These are phyloP conservation scores for Colletotrichum agaves DNA, from an alignment of 2,329 filamentous ascomycete genomes.

Conservation along the genomic window DNA sequence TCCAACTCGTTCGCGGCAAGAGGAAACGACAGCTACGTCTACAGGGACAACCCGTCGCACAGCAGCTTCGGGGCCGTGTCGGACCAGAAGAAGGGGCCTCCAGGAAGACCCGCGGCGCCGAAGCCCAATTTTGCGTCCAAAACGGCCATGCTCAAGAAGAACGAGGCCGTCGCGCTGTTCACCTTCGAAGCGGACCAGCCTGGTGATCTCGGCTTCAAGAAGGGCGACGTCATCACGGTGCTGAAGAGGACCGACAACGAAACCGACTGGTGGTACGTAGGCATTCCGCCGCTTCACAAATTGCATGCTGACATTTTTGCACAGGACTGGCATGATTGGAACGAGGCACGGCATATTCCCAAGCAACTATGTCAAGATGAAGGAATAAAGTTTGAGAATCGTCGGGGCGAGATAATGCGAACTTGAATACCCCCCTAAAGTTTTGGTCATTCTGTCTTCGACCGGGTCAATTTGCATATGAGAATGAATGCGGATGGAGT, in stretches of 20 bases:
- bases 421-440: conserved; percentile 18
- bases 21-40: conserved; percentile 63
- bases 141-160: conserved; percentile 67
- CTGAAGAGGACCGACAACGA: conserved; percentile 93
- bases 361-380: conserved; percentile 79
- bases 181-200: conserved; percentile 95
- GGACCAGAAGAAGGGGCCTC: conserved; percentile 62
- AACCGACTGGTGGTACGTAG: conserved; percentile 89
- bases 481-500: neutral
- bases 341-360: conserved; percentile 92
- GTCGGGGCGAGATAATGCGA: conserved; percentile 5
- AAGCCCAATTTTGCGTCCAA: conserved; percentile 84
- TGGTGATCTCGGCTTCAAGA: conserved; percentile 86
- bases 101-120: conserved; percentile 83
- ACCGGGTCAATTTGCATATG: conserved; percentile 5
- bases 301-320: neutral
- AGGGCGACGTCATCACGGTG: conserved; percentile 95
- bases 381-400: conserved; percentile 50
- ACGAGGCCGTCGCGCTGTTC: conserved; percentile 91
- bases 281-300: neutral
- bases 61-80: conserved; percentile 37
- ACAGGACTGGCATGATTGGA: conserved; percentile 88
- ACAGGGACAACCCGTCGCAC: conserved; percentile 55
- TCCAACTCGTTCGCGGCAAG: conserved; percentile 63
- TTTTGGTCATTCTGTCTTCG: conserved; percentile 7